These are phyloP conservation scores for Sphagnum fallax DNA, from an alignment of 228 moss, liverwort and hornwort species.

Conservation along the genomic window DNA sequence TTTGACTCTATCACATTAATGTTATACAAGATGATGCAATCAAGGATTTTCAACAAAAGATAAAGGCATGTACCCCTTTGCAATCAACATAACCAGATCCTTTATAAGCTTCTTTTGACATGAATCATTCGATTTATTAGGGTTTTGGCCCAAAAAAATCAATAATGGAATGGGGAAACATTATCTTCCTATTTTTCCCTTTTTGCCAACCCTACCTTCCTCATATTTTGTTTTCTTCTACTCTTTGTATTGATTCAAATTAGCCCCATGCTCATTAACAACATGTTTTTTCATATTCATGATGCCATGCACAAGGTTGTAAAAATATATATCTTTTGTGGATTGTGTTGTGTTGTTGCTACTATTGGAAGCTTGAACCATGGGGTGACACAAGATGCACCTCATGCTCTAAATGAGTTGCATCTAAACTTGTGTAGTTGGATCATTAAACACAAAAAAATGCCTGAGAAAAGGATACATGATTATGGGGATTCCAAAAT, in stretches of 20 bases:
- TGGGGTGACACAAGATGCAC: constrained; percentile 51
- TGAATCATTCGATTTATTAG: constrained; percentile 36
- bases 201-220: constrained; percentile 32
- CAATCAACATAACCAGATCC: constrained; percentile 35
- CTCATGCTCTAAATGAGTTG: constrained; percentile 48
- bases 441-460: constrained; percentile 45
- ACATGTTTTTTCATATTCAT: constrained; percentile 55
- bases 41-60: constrained; percentile 34
- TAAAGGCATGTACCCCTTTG: constrained; percentile 30
- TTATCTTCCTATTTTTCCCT: constrained; percentile 36
- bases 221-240: background rate
- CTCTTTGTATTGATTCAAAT: constrained; percentile 38
- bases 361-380: constrained; percentile 34
- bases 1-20: constrained; percentile 30
- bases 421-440: constrained; percentile 31
- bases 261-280: constrained; percentile 41
- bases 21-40: constrained; percentile 36
- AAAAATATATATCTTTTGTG: constrained; percentile 43
- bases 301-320: constrained; percentile 48
- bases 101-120: constrained; percentile 40
- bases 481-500: background rate
- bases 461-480: constrained; percentile 10
- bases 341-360: constrained; percentile 35
- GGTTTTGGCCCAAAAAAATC: constrained; percentile 26
- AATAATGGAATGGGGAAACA: constrained; percentile 23